phyloP scores from a whole-genome alignment of 2,329 filamentous ascomycete species.

The Amylocarpus encephaloides region DNA sequence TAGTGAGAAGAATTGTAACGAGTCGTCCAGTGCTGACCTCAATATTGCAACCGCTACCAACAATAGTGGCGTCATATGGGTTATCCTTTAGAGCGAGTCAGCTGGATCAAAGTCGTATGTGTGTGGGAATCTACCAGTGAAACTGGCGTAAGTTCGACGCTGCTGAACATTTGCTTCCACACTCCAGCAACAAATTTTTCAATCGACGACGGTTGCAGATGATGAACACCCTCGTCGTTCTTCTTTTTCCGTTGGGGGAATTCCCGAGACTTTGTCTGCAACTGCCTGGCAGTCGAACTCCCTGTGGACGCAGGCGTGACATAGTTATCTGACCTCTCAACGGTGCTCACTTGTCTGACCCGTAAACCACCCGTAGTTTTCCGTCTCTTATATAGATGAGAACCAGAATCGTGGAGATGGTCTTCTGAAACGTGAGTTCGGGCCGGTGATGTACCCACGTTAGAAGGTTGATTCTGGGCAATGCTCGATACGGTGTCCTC shows the following conservation, averaged over 20 bases:
- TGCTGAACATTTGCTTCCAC: conserved; percentile 7
- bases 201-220: conserved; percentile 2
- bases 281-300: background rate
- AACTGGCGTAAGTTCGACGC: background rate
- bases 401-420: background rate
- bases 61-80: background rate
- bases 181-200: conserved; percentile 1
- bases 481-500: background rate
- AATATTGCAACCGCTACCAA: background rate
- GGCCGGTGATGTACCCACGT: background rate
- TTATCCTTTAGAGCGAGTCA: background rate
- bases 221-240: conserved; percentile 3
- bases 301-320: background rate
- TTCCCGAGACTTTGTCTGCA: conserved; percentile 3
- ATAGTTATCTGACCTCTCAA: background rate
- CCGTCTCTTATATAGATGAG: background rate
- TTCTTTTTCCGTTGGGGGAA: conserved; percentile 6
- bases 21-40: background rate
- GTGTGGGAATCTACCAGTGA: background rate
- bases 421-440: background rate
- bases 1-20: background rate
- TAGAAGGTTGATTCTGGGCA: background rate
- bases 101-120: background rate
- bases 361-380: background rate
- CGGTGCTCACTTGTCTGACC: background rate